A percentile compares a stretch with the other conserved stretches of the same genome.
These are phyloP conservation scores for Trichoderma sp. DNA, from an alignment of 2,329 filamentous ascomycete species.

Conservation along the genomic window DNA sequence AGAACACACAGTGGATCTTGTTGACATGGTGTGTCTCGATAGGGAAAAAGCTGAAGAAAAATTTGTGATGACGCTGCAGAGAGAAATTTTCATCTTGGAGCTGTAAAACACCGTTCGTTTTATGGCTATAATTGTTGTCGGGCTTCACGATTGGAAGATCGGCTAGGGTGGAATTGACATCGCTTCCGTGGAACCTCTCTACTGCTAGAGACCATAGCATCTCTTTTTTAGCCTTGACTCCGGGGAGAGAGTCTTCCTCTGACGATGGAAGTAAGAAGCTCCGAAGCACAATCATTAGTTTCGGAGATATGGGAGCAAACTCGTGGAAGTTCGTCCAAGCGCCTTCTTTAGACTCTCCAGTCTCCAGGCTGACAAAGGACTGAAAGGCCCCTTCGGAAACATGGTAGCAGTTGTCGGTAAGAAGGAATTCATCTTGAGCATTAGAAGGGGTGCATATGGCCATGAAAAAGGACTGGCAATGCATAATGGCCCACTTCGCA, in stretches of 20 bases:
- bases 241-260: neutral
- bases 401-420: neutral
- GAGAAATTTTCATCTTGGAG: neutral
- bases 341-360: neutral
- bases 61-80: neutral
- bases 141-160: neutral
- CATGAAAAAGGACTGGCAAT: neutral
- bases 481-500: neutral
- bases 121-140: neutral
- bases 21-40: neutral
- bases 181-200: neutral
- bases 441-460: neutral
- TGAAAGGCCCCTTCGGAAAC: neutral
- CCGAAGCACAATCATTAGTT: neutral
- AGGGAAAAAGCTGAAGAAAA: neutral
- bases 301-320: neutral
- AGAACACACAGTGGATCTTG: neutral
- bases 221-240: neutral
- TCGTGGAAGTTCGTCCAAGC: neutral
- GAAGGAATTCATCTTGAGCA: neutral
- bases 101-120: neutral
- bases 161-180: neutral
- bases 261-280: neutral
- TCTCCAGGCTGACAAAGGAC: neutral
- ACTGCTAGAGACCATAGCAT: neutral